phyloP scores from a whole-genome alignment of 2,329 filamentous ascomycete genomes.

The Beauveria bassiana region DNA sequence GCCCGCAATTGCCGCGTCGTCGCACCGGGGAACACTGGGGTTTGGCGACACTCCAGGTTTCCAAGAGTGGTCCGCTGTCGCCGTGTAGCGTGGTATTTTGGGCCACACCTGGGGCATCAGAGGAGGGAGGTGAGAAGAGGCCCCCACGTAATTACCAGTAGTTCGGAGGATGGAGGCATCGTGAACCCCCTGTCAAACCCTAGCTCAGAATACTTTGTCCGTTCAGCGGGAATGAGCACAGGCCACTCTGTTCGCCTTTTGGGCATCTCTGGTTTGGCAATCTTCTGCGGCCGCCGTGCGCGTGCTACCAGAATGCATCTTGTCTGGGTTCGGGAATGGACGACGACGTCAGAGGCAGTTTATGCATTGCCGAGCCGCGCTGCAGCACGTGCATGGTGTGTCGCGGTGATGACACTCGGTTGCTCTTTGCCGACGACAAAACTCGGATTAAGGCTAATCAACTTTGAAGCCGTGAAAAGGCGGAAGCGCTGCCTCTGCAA shows the following conservation, averaged over 20 bases:
- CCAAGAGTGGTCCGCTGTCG: background rate
- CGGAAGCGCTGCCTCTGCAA: background rate
- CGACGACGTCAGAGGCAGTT: background rate
- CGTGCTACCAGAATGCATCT: background rate
- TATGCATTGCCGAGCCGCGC: background rate
- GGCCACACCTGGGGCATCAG: background rate
- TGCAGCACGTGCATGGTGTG: background rate
- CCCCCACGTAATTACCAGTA: background rate
- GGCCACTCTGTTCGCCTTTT: background rate
- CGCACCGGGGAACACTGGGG: background rate
- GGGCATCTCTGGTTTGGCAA: background rate
- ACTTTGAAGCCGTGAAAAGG: background rate
- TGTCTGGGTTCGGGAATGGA: background rate
- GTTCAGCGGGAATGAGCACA: background rate
- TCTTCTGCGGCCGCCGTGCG: background rate
- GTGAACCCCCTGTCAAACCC: background rate
- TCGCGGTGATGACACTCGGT: background rate
- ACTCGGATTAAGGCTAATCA: background rate
- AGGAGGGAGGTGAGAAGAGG: background rate
- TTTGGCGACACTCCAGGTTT: background rate
- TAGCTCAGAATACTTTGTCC: background rate
- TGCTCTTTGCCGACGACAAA: background rate
- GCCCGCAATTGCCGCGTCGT: background rate
- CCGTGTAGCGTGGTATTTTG: conserved; percentile 3
- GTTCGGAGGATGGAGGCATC: background rate